A percentile compares a stretch with the other conserved stretches of the same genome.
phyloP scores from a whole-genome alignment of 1,284 basidiomycete species.

The Malassezia sp. region DNA sequence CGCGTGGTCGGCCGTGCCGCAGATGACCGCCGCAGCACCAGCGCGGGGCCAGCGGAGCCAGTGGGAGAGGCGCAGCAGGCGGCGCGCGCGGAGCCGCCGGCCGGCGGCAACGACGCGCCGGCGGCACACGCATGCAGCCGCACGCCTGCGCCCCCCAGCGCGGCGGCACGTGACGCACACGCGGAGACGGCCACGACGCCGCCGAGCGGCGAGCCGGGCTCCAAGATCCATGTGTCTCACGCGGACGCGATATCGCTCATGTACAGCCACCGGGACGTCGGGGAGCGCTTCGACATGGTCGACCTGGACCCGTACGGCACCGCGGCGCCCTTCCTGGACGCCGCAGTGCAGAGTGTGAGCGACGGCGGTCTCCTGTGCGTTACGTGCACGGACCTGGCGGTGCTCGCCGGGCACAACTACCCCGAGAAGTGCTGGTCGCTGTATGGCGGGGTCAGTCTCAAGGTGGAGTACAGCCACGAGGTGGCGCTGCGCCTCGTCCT shows the following conservation, averaged over 20 bases:
- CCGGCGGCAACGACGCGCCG: background rate
- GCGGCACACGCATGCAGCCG: too few relatives aligned
- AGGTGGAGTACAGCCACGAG: conserved; percentile 78
- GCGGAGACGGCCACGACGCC: too few relatives aligned
- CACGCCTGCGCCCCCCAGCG: too few relatives aligned
- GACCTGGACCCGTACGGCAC: conserved; percentile 97
- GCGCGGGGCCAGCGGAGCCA: conserved; percentile 32
- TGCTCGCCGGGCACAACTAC: conserved; percentile 85
- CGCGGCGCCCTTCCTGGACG: conserved; percentile 90
- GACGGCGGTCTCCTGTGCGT: conserved; percentile 78
- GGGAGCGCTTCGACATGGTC: conserved; percentile 73
- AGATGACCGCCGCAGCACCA: too few relatives aligned
- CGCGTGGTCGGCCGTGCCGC: too few relatives aligned
- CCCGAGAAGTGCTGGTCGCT: conserved; percentile 58
- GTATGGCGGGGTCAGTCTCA: conserved; percentile 85
- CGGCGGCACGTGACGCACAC: too few relatives aligned
- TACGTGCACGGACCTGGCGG: conserved; percentile 89
- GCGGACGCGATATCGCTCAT: conserved; percentile 56
- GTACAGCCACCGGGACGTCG: conserved; percentile 71
- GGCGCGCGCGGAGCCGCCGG: background rate
- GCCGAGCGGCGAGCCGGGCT: conserved; percentile 31
- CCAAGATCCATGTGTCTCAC: conserved; percentile 38
- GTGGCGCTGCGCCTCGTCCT: conserved; percentile 61
- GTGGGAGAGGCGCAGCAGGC: conserved; percentile 17
- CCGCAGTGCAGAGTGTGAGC: conserved; percentile 78